Conservation (phyloP, 176 grass and related monocot genomes). For the Musa schizocarpa region DNA sequence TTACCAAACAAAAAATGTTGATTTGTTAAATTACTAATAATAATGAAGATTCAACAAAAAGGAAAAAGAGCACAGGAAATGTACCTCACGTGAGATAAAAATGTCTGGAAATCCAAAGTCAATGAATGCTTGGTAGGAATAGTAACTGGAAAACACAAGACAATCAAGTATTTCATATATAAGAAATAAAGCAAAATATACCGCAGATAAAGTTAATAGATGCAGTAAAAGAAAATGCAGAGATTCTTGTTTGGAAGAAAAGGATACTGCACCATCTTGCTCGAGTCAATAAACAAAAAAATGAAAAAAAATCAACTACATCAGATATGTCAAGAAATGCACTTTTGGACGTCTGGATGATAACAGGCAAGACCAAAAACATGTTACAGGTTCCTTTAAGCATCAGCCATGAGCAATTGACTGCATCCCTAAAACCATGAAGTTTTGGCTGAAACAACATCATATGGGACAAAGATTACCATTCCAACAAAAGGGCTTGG, state of each 20-base stretch:
- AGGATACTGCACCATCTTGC: no score
- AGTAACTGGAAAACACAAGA: slow-evolving; percentile 42
- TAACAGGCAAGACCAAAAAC: neutral
- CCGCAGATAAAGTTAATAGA: neutral
- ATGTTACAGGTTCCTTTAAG: neutral
- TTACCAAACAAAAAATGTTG: neutral
- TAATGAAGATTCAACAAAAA: neutral
- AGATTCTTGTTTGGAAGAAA: no score
- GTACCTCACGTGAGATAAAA: slow-evolving; percentile 99
- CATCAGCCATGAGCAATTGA: neutral
- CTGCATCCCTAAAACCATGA: neutral
- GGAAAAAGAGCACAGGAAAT: slow-evolving; percentile 5
- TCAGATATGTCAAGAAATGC: no score
- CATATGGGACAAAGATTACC: neutral
- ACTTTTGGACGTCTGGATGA: no score
- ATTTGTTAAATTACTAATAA: neutral
- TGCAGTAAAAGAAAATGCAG: no score
- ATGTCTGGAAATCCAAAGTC: slow-evolving; percentile 93
- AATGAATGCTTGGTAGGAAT: slow-evolving; percentile 85
- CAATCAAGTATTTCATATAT: neutral
- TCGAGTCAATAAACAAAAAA: no score
- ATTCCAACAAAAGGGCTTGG: no score
- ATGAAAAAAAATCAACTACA: no score
- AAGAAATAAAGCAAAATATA: slow-evolving; percentile 1
- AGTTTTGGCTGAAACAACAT: neutral